Evolutionary conservation across 2,329 filamentous ascomycete species (phyloP).

Genomic region (Trichoderma semiorbis): DNA sequence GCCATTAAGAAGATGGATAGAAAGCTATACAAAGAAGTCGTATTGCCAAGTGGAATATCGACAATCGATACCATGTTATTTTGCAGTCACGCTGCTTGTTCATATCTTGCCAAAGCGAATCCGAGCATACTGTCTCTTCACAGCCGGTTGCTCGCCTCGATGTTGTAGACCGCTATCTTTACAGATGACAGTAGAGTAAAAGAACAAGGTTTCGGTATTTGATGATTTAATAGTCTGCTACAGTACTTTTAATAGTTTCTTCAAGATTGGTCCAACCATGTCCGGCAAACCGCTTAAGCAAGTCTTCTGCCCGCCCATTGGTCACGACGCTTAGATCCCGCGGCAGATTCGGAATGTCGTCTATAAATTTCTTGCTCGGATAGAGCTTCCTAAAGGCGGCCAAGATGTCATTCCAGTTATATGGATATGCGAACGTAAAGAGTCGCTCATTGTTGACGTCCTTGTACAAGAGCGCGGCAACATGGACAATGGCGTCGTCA

Average conservation of each 20-base stretch:
- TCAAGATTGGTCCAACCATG: constrained; percentile 23
- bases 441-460: background rate
- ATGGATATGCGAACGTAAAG: background rate
- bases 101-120: background rate
- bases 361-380: constrained; percentile 18
- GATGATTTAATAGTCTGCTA: background rate
- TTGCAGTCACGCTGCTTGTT: background rate
- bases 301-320: constrained; percentile 20
- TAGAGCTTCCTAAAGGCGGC: background rate
- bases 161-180: background rate
- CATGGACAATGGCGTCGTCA: background rate
- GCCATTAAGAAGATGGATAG: background rate
- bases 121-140: background rate
- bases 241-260: background rate
- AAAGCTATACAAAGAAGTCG: background rate
- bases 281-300: constrained; percentile 20
- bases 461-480: background rate
- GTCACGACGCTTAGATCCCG: constrained; percentile 14
- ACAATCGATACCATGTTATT: background rate
- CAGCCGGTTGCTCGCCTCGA: background rate
- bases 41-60: background rate
- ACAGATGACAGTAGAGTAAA: background rate
- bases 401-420: background rate
- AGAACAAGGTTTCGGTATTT: background rate
- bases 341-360: background rate